Percentiles rank a stretch among this genome's conserved stretches.
phyloP scores from a whole-genome alignment of 306 rosid genomes.

The Oxytropis ochrocephala region DNA sequence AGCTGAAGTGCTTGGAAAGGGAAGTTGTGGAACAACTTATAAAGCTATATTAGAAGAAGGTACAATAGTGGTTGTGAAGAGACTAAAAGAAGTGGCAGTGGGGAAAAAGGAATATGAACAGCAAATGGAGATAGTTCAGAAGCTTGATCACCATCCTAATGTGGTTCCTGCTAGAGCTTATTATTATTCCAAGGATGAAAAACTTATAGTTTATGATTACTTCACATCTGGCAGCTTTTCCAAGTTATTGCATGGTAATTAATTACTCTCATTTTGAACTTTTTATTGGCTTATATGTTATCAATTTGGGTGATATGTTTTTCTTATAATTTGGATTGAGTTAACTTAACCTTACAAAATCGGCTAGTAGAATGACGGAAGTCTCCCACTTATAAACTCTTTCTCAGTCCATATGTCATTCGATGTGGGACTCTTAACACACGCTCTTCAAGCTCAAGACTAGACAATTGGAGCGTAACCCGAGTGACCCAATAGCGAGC shows the following conservation, averaged over 20 bases:
- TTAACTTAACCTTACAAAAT: too few species aligned
- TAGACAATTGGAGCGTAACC: too few species aligned
- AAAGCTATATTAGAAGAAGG: constrained; percentile 79
- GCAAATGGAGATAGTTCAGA: constrained; percentile 59
- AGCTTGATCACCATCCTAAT: constrained; percentile 57
- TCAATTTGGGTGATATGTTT: too few species aligned
- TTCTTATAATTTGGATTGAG: too few species aligned
- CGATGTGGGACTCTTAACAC: too few species aligned
- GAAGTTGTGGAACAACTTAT: constrained; percentile 74
- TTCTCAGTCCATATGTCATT: too few species aligned
- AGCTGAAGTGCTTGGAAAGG: constrained; percentile 82
- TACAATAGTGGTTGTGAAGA: constrained; percentile 62
- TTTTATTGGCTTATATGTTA: neutral
- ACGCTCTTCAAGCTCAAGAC: too few species aligned
- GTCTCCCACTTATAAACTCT: too few species aligned
- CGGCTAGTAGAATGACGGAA: too few species aligned
- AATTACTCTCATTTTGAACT: neutral
- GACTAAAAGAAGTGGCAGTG: constrained; percentile 52
- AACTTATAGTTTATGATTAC: constrained; percentile 61
- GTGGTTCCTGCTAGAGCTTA: constrained; percentile 62
- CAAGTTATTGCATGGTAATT: too few species aligned
- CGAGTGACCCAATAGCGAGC: too few species aligned
- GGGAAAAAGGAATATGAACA: constrained; percentile 72
- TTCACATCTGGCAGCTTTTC: constrained; percentile 39
- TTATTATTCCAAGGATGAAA: constrained; percentile 79